A percentile compares a stretch with the other conserved stretches of the same genome.
Evolutionary conservation across 805 yeast species (phyloP).

Genomic region (Kurtzmaniella cleridarum): DNA sequence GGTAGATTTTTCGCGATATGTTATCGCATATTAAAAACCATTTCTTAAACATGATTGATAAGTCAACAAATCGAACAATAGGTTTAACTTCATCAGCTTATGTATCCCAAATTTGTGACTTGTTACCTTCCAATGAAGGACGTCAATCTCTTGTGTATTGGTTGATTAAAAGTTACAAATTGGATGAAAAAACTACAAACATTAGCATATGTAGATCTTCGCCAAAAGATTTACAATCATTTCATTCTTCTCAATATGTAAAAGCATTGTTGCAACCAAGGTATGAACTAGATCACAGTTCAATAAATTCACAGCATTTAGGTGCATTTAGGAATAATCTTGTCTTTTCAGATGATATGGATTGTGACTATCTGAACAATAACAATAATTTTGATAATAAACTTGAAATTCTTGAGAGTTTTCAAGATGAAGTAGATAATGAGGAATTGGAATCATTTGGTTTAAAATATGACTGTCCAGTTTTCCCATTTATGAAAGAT

Average conservation of each 20-base stretch:
- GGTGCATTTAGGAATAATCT: background rate
- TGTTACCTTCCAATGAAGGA: slow-evolving; percentile 48
- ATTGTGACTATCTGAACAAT: background rate
- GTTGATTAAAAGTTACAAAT: slow-evolving; percentile 37
- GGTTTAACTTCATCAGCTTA: slow-evolving; percentile 16
- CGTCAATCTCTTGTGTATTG: slow-evolving; percentile 42
- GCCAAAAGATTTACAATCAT: slow-evolving; percentile 35
- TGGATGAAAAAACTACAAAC: slow-evolving; percentile 23
- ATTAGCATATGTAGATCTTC: slow-evolving; percentile 20
- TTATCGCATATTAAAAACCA: background rate
- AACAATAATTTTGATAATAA: background rate
- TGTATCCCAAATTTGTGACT: slow-evolving; percentile 26
- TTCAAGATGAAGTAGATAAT: slow-evolving; percentile 4
- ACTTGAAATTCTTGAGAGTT: slow-evolving; percentile 4
- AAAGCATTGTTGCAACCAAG: slow-evolving; percentile 29
- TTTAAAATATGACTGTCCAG: slow-evolving; percentile 57
- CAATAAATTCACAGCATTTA: background rate
- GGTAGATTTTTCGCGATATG: background rate
- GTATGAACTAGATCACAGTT: slow-evolving; percentile 10
- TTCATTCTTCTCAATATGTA: slow-evolving; percentile 46
- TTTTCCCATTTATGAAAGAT: slow-evolving; percentile 47
- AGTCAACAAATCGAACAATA: slow-evolving; percentile 11
- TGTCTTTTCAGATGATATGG: background rate
- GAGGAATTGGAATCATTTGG: slow-evolving; percentile 35
- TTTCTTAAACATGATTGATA: background rate